Base-by-base conservation (phyloP, 2,329 filamentous ascomycete species). In the Penicillium freii region DNA sequence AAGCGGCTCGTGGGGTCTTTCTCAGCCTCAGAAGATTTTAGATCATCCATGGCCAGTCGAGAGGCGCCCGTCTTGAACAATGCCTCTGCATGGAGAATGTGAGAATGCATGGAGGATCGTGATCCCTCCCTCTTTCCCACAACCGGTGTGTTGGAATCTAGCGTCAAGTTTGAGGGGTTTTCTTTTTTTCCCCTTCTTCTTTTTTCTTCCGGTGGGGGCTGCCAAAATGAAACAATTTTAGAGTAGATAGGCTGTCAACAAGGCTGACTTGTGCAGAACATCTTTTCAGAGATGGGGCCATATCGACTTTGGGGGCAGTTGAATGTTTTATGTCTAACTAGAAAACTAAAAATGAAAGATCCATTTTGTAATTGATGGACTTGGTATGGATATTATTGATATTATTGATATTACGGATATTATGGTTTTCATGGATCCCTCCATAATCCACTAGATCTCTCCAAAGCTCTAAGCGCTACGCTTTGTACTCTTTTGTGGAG, bases 1-100 rank as follows among this genome's bases (percentile, higher is more conserved):
- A 51, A 52, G 54, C 58, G 50, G 56, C 54, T 60, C 62, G 62
- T 57, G 62, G 62, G 53, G 49, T 34, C 29, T 55, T 59, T 59
- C 58, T 66, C 65, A 67, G 65, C 65, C 65, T 67, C 65, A 51
- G 25, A 54, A 34, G 29, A 38, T 42, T 42, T 36, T 50, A 27
- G 52, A 31, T 25, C 39, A 50, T 27, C 58, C 38, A 25, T 46
- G 33, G 53, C 64, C 64, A 66, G 63, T 66, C 58, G 49, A 61
- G 57, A 66, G 54, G 58, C 63, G 63, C 64, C 56, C 29, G 9
- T 34, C 21, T 39, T 42, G 19, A 50, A 40, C 21, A 31, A 46
- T 21, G 19, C 25, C 33, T 34, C 33, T 52, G 43, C 34, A 34
- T 47, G 21, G 45, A 13, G 21, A 34, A 17, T 51, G 27, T n/a